A percentile compares a stretch with the other conserved stretches of the same genome.
These are phyloP conservation scores for Nepenthes alata DNA, from an alignment of 179 eudicot genomes.

Conservation along the genomic window DNA sequence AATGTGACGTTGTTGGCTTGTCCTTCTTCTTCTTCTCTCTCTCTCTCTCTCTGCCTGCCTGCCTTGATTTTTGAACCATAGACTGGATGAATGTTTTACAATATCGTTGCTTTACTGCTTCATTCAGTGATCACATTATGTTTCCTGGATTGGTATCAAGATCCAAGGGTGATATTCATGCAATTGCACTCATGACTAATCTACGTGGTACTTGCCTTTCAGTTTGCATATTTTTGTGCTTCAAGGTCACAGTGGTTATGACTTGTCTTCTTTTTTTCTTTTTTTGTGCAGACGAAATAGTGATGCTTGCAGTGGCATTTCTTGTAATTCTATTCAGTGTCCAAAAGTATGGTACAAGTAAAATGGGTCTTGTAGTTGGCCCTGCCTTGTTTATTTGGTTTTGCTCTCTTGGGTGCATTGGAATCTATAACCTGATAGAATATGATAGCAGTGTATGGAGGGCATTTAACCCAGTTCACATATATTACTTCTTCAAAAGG, in stretches of 20 bases:
- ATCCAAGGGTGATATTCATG: background rate
- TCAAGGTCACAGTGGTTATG: slow-evolving; percentile 1
- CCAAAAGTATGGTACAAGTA: slow-evolving; percentile 91
- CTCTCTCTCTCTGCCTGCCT: too few species aligned
- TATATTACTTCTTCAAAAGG: slow-evolving; percentile 78
- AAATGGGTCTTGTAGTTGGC: slow-evolving; percentile 90
- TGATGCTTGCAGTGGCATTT: slow-evolving; percentile 78
- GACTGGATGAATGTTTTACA: too few species aligned
- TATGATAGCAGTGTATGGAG: slow-evolving; percentile 65
- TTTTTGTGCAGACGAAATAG: slow-evolving; percentile 60
- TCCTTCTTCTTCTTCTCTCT: too few species aligned
- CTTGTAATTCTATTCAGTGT: slow-evolving; percentile 83
- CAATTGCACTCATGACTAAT: background rate
- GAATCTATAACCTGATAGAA: slow-evolving; percentile 75
- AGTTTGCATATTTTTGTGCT: background rate
- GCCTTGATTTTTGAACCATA: too few species aligned
- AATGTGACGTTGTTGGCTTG: too few species aligned
- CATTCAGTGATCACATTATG: background rate
- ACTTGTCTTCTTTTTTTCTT: slow-evolving; percentile 8
- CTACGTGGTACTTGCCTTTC: background rate
- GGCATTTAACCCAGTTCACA: slow-evolving; percentile 90
- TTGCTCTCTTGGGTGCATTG: slow-evolving; percentile 77
- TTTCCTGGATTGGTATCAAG: background rate
- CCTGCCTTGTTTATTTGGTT: slow-evolving; percentile 96
- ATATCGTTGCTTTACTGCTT: too few species aligned